A percentile compares a stretch with the other conserved stretches of the same genome.
These are phyloP conservation scores for Ascosphaera aggregata DNA, from an alignment of 2,329 filamentous ascomycete species.

Conservation along the genomic window DNA sequence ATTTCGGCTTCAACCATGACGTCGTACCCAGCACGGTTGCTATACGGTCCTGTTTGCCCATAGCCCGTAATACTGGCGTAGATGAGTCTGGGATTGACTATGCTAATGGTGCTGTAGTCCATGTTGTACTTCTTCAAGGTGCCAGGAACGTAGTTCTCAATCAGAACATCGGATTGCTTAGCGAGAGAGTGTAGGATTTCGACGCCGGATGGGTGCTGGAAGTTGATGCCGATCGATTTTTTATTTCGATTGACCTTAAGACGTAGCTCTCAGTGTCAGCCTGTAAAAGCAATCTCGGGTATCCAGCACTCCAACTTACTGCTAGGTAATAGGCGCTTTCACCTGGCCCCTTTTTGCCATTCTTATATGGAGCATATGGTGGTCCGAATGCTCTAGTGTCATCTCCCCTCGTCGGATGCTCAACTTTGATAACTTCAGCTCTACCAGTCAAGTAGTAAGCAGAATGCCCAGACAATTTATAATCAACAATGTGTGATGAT, in stretches of 20 bases:
- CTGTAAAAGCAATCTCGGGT: background rate
- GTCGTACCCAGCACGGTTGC: conserved; percentile 75
- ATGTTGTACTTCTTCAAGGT: conserved; percentile 74
- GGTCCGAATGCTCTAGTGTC: conserved; percentile 95
- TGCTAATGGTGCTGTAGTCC: conserved; percentile 59
- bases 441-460: conserved; percentile 25
- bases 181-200: conserved; percentile 70
- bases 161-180: conserved; percentile 69
- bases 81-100: conserved; percentile 67
- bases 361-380: conserved; percentile 61
- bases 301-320: conserved; percentile 26
- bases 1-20: conserved; percentile 99
- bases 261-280: background rate
- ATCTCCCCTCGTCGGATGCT: conserved; percentile 76
- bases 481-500: background rate
- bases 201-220: conserved; percentile 63
- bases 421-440: conserved; percentile 91
- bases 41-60: conserved; percentile 83
- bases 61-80: conserved; percentile 97
- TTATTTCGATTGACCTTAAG: conserved; percentile 84
- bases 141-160: conserved; percentile 91
- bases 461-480: too few species aligned
- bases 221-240: conserved; percentile 77
- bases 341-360: conserved; percentile 41
- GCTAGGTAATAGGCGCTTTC: conserved; percentile 90